Percentiles rank a stretch among this genome's conserved stretches.
Conservation (phyloP, 805 yeast genomes). For the Saccharomycopsis capsularis region DNA sequence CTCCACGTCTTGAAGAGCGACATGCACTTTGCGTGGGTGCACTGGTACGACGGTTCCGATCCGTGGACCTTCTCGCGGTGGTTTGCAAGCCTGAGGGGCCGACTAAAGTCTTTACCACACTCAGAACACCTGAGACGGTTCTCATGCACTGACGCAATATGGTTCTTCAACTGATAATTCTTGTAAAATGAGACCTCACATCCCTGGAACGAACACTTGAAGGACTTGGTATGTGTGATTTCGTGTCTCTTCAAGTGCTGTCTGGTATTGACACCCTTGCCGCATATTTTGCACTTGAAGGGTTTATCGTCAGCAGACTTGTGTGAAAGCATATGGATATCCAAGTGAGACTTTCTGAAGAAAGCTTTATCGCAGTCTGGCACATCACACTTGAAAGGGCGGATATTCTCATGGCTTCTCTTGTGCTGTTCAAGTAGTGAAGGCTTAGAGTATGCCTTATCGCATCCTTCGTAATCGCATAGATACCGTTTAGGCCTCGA, state of each 20-base stretch:
- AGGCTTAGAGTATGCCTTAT: constrained; percentile 73
- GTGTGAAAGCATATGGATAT: constrained; percentile 68
- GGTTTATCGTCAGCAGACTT: constrained; percentile 48
- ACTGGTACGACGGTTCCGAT: constrained; percentile 46
- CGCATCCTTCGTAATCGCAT: constrained; percentile 64
- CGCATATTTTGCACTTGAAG: constrained; percentile 63
- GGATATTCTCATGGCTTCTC: constrained; percentile 66
- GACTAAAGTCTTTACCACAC: constrained; percentile 58
- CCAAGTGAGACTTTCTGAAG: constrained; percentile 70
- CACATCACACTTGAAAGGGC: constrained; percentile 61
- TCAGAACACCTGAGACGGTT: constrained; percentile 45
- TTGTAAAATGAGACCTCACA: constrained; percentile 68
- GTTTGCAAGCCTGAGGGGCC: constrained; percentile 57
- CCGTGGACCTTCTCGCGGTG: constrained; percentile 67
- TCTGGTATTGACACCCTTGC: constrained; percentile 69
- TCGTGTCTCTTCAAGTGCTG: constrained; percentile 85
- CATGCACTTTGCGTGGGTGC: constrained; percentile 58
- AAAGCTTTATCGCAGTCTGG: constrained; percentile 57
- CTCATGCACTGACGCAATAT: constrained; percentile 56
- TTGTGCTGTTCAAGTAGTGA: constrained; percentile 77
- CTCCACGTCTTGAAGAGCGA: constrained; percentile 63
- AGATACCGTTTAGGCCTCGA: constrained; percentile 49
- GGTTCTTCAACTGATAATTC: constrained; percentile 70
- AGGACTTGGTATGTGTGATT: constrained; percentile 66
- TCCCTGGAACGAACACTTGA: constrained; percentile 49